Evolutionary conservation across 2,329 filamentous ascomycete species (phyloP), one percentile per base, ranked within the genome.

Genomic region (Colletotrichum sidae): DNA sequence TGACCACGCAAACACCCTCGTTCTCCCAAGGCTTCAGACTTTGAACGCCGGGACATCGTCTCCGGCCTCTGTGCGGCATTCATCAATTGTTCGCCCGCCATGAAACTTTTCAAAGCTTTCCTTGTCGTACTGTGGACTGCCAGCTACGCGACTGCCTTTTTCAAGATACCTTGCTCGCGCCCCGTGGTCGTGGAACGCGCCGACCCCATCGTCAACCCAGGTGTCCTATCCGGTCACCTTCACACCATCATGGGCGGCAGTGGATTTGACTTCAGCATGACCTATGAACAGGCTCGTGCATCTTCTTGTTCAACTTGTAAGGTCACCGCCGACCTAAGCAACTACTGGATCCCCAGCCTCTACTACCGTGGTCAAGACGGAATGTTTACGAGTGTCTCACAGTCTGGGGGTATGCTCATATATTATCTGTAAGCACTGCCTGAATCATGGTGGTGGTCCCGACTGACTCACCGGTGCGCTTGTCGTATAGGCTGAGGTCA

Each of bases 291-390:
- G 41, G 84, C 85, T n/a, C 78, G 80, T 60, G 74, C 74, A 33
- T 84, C 86, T 2, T 82, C 82, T 10, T 92, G 90, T 75, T 89
- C 89, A 2, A 89, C 89, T 4, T 92, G 90, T 75, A 81, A 82
- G 39, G 88, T 89, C 60, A 80, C 82, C 35, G 78, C 86, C 67
- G 89, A 92, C 73, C 78, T 86, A 62, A 90, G 85, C 60, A 90
- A 87, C 71, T 92, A 92, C 77, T 92, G 90, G 90, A 86, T 86
- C 13, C 89, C 90, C 0, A 81, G 81, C 67, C 77, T 92, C 1
- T 79, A 76, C 69, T 80, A 80, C 62, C 76, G 84, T 64, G 81
- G 83, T 49, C 72, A 82, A 47, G 84, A 89, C 71, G 88, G 88
- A 11, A 84, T 79, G 59, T 88, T 90, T 41, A 76, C 78, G 68